phyloP scores from a whole-genome alignment of 2,329 filamentous ascomycete species.

The Leptodontidium sp. region DNA sequence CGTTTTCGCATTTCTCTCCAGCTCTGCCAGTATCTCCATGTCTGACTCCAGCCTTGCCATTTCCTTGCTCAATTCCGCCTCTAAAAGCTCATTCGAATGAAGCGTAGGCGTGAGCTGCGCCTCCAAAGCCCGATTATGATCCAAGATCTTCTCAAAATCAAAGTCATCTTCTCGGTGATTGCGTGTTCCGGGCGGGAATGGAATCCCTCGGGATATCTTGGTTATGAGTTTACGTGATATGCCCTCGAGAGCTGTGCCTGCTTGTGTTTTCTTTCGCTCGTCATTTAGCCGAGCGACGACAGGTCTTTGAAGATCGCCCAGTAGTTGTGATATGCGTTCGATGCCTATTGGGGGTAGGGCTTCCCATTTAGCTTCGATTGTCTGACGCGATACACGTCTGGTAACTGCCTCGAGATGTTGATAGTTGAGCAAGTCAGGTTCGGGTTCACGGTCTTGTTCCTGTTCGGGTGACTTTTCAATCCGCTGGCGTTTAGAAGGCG shows the following conservation, averaged over 20 bases:
- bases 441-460: constrained; percentile 18
- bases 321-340: constrained; percentile 61
- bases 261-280: constrained; percentile 54
- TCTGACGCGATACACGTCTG: constrained; percentile 65
- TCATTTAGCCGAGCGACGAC: constrained; percentile 64
- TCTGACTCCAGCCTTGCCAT: constrained; percentile 64
- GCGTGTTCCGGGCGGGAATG: constrained; percentile 67
- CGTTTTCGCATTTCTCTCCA: constrained; percentile 65
- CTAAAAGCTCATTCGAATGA: constrained; percentile 69
- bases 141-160: constrained; percentile 70
- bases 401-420: constrained; percentile 60
- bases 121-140: constrained; percentile 64
- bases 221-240: constrained; percentile 63
- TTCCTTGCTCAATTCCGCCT: constrained; percentile 63
- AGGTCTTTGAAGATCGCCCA: constrained; percentile 67
- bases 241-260: constrained; percentile 59
- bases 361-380: constrained; percentile 74
- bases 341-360: constrained; percentile 63
- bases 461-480: constrained; percentile 17
- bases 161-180: constrained; percentile 65
- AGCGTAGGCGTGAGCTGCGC: constrained; percentile 66
- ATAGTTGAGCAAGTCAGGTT: constrained; percentile 46
- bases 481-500: constrained; percentile 27
- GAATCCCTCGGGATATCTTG: constrained; percentile 66
- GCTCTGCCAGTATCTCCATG: constrained; percentile 56